A percentile compares a stretch with the other conserved stretches of the same genome.
phyloP scores from a whole-genome alignment of 169 alveolate genomes.

The Sarcocystis neurona region DNA sequence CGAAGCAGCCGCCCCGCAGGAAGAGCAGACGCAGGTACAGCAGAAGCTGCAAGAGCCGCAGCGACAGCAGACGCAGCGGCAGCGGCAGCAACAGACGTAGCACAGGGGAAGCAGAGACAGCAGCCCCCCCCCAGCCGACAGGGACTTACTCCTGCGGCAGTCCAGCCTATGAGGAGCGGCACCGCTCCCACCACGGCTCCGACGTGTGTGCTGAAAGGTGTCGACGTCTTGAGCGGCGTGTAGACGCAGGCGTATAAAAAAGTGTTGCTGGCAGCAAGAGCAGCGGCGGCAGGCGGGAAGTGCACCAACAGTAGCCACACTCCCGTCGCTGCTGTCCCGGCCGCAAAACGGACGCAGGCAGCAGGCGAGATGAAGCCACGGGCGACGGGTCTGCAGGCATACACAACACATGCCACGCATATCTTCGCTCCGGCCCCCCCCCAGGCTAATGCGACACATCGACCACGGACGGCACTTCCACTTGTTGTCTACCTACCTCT shows the following conservation, averaged over 20 bases:
- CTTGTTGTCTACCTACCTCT: too few relatives aligned
- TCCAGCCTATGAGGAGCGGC: slow-evolving; percentile 61
- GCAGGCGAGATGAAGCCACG: slow-evolving; percentile 17
- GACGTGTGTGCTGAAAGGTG: slow-evolving; percentile 60
- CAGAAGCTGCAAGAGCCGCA: too few relatives aligned
- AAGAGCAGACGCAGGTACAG: too few relatives aligned
- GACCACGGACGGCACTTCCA: too few relatives aligned
- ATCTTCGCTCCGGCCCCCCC: too few relatives aligned
- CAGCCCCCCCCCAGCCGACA: neutral
- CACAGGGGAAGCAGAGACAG: neutral
- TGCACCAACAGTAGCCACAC: slow-evolving; percentile 22
- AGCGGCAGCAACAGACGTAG: neutral
- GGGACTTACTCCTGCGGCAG: slow-evolving; percentile 62
- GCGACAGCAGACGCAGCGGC: too few relatives aligned
- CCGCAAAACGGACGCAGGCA: slow-evolving; percentile 5
- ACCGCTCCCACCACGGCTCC: slow-evolving; percentile 63
- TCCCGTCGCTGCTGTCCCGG: slow-evolving; percentile 22
- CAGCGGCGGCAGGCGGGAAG: slow-evolving; percentile 22
- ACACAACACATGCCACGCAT: too few relatives aligned
- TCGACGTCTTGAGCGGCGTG: slow-evolving; percentile 56
- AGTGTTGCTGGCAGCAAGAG: slow-evolving; percentile 39
- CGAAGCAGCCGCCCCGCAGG: too few relatives aligned
- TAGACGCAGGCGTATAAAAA: slow-evolving; percentile 61
- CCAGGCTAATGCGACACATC: too few relatives aligned
- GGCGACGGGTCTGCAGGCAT: slow-evolving; percentile 20